phyloP scores from a whole-genome alignment of 163 green algal species.

The Scenedesmus sp. region DNA sequence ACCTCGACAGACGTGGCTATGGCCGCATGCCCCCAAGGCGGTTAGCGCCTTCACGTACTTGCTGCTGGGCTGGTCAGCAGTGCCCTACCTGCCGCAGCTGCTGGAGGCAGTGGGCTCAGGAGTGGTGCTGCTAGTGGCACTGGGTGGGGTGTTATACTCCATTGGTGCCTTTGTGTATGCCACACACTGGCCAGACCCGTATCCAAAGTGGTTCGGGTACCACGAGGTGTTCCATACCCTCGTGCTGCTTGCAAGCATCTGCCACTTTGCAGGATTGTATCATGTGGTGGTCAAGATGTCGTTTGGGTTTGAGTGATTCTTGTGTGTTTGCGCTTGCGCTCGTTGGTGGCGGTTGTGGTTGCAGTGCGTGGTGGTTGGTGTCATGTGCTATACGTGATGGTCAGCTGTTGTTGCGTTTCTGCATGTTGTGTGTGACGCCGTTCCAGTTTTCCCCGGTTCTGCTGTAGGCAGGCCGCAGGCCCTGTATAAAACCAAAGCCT shows the following conservation, averaged over 20 bases:
- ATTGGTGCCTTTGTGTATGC: conserved; percentile 39
- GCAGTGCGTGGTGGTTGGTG: not conserved
- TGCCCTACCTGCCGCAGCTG: conserved; percentile 33
- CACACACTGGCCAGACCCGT: conserved; percentile 18
- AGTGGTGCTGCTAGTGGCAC: conserved; percentile 30
- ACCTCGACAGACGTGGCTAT: not conserved
- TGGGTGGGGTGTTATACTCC: conserved; percentile 34
- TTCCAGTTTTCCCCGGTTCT: no score
- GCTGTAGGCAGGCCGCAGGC: no score
- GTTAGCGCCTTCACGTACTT: conserved; percentile 1
- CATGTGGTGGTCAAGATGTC: conserved; percentile 33
- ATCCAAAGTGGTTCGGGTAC: conserved; percentile 22
- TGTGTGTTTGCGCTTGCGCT: not conserved
- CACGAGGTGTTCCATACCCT: conserved; percentile 49
- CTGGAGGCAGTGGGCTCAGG: not conserved
- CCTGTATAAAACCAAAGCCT: no score
- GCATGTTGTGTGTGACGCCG: no score
- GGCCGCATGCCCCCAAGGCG: conserved; percentile 18
- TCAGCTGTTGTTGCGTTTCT: no score
- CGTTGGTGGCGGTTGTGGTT: not conserved
- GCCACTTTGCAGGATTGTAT: conserved; percentile 34
- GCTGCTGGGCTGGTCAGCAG: conserved; percentile 7
- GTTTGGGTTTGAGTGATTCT: not conserved
- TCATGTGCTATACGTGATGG: no score
- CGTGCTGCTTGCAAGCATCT: conserved; percentile 34